These are phyloP conservation scores for Amphirosellinia nigrospora DNA, from an alignment of 495 filamentous ascomycete genomes.

Conservation along the genomic window DNA sequence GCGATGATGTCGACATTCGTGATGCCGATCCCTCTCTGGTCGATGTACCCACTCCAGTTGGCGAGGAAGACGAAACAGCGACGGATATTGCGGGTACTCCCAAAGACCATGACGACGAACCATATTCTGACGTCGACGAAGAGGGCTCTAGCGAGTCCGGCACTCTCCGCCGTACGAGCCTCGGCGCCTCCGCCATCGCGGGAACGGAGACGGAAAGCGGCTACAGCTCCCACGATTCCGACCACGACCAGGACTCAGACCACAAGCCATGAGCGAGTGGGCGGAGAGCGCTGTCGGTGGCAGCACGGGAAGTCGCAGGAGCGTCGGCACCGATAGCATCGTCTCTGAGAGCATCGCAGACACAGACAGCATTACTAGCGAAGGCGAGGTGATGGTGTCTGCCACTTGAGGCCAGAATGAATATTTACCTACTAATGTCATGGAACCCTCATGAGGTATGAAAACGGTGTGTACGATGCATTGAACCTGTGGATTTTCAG, in stretches of 20 bases:
- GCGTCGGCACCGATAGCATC: conserved; percentile 28
- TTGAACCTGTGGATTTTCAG: background rate
- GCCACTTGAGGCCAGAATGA: background rate
- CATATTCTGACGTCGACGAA: conserved; percentile 21
- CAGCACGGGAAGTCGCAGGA: conserved; percentile 18
- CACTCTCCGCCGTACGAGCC: conserved; percentile 39
- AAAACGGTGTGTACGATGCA: background rate
- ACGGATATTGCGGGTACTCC: background rate
- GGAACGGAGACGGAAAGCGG: conserved; percentile 65
- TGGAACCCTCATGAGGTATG: background rate
- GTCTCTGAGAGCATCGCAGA: conserved; percentile 37
- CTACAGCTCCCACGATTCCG: conserved; percentile 28
- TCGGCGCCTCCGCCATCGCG: conserved; percentile 57
- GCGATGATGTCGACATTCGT: conserved; percentile 27
- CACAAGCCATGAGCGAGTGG: conserved; percentile 47
- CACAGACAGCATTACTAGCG: conserved; percentile 35
- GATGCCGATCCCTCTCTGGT: conserved; percentile 30
- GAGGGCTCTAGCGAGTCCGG: conserved; percentile 38
- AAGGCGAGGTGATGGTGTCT: conserved; percentile 33
- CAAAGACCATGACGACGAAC: background rate
- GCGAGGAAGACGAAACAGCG: conserved; percentile 26
- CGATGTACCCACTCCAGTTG: conserved; percentile 3
- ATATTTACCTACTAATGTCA: conserved; percentile 1
- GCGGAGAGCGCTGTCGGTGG: conserved; percentile 33
- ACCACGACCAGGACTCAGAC: conserved; percentile 31